Percentiles rank a stretch among this genome's conserved stretches.
phyloP scores from a whole-genome alignment of 2,329 filamentous ascomycete species.

The Polychaeton citri region DNA sequence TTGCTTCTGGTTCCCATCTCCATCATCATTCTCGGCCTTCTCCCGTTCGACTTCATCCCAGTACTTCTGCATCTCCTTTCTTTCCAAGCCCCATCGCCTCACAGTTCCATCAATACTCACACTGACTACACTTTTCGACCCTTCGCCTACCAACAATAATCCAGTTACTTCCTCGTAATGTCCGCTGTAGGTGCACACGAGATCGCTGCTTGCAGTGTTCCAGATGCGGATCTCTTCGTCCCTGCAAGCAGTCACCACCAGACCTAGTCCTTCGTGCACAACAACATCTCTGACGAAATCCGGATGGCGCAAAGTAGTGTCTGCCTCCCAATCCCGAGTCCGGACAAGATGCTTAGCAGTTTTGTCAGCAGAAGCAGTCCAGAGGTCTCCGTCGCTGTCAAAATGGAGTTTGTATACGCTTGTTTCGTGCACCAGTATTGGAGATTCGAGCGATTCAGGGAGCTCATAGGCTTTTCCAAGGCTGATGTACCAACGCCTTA shows the following conservation, averaged over 20 bases:
- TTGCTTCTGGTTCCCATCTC: slow-evolving; percentile 25
- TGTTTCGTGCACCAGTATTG: slow-evolving; percentile 74
- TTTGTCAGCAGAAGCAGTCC: slow-evolving; percentile 88
- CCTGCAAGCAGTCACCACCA: slow-evolving; percentile 76
- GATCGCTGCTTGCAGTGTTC: slow-evolving; percentile 38
- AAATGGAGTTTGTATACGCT: slow-evolving; percentile 74
- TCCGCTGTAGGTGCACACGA: slow-evolving; percentile 39
- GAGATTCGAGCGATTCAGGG: slow-evolving; percentile 29
- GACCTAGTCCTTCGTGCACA: slow-evolving; percentile 50
- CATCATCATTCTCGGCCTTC: slow-evolving; percentile 31
- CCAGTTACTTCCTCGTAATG: slow-evolving; percentile 92
- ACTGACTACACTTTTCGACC: slow-evolving; percentile 49
- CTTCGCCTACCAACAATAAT: slow-evolving; percentile 44
- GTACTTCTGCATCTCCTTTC: slow-evolving; percentile 44
- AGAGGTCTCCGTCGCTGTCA: slow-evolving; percentile 54
- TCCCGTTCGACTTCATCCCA: slow-evolving; percentile 38
- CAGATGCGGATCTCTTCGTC: slow-evolving; percentile 89
- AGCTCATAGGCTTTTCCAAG: slow-evolving; percentile 42
- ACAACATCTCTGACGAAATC: slow-evolving; percentile 81
- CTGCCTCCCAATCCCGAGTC: slow-evolving; percentile 52
- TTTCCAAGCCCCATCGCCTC: slow-evolving; percentile 65
- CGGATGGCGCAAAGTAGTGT: slow-evolving; percentile 64
- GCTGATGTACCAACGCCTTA: slow-evolving; percentile 61
- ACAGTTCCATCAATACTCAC: slow-evolving; percentile 85
- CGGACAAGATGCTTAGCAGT: slow-evolving; percentile 69